Percentiles rank a stretch among this genome's conserved stretches.
phyloP scores from a whole-genome alignment of 176 grass and related monocot genomes.

The Avena sativa region DNA sequence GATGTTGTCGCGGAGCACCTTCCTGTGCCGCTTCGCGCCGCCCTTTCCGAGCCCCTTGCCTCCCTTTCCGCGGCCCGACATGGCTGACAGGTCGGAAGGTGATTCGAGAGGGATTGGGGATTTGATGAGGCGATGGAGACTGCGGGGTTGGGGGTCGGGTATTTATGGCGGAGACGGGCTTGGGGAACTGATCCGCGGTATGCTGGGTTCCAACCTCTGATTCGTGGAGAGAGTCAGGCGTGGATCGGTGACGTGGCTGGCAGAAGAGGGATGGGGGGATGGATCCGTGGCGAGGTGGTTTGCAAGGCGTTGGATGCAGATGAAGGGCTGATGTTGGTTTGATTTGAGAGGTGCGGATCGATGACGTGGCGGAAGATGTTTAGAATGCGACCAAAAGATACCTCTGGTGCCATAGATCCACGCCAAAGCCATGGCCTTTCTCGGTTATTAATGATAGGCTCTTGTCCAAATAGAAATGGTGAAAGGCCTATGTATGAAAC shows the following conservation, averaged over 20 bases:
- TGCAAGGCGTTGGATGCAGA: background rate
- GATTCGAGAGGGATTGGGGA: background rate
- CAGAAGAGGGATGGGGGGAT: too few species aligned
- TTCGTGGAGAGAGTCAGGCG: background rate
- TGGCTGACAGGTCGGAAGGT: slow-evolving; percentile 9
- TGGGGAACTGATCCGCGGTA: slow-evolving; percentile 25
- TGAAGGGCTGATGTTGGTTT: background rate
- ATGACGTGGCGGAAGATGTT: background rate
- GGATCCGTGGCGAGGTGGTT: background rate
- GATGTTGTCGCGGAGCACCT: slow-evolving; percentile 85
- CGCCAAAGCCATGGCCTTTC: background rate
- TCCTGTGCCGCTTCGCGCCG: slow-evolving; percentile 76
- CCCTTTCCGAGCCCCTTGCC: slow-evolving; percentile 85
- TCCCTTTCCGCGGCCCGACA: slow-evolving; percentile 83
- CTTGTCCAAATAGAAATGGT: too few species aligned
- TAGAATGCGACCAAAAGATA: too few species aligned
- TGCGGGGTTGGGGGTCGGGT: background rate
- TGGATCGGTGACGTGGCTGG: slow-evolving; percentile 56
- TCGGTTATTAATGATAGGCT: too few species aligned
- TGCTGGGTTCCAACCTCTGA: background rate
- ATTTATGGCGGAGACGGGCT: background rate
- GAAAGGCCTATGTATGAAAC: too few species aligned
- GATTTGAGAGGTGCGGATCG: background rate
- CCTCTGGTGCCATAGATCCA: too few species aligned
- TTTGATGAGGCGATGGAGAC: background rate